These are phyloP conservation scores for Melocanna baccifera DNA, from an alignment of 176 grass and related monocot species.

Conservation along the genomic window DNA sequence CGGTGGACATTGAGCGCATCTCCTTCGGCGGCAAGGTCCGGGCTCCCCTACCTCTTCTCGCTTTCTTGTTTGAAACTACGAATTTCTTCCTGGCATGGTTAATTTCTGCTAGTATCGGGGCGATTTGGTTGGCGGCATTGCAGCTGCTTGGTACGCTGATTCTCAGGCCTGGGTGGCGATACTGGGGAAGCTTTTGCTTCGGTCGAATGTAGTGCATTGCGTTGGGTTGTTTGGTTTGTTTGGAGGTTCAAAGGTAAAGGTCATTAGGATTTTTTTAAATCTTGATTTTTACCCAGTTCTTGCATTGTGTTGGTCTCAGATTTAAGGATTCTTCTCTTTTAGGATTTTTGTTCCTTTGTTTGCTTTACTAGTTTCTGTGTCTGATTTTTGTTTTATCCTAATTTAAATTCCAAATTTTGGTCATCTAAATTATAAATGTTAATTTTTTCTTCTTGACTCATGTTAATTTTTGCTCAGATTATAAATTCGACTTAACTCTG, in stretches of 20 bases:
- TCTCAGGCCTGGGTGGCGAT: not conserved
- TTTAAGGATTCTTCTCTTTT: not conserved
- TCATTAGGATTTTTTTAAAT: not conserved
- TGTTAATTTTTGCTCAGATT: not conserved
- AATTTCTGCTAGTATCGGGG: not conserved
- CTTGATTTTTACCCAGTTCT: not conserved
- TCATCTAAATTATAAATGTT: constrained; percentile 15
- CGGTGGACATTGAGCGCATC: constrained; percentile 84
- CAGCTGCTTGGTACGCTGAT: not conserved
- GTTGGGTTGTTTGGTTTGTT: not conserved
- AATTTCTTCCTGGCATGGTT: constrained; percentile 6
- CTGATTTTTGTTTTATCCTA: not conserved
- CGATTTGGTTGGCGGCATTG: constrained; percentile 24
- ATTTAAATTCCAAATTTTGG: not conserved
- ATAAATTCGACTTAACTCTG: not conserved
- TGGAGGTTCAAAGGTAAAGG: not conserved
- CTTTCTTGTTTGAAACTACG: not conserved
- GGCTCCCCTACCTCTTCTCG: not conserved
- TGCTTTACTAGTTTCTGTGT: not conserved
- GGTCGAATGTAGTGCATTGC: not conserved
- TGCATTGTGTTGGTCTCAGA: constrained; percentile 24
- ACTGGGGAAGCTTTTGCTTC: not conserved
- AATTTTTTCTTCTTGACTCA: not conserved
- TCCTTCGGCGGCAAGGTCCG: constrained; percentile 91
- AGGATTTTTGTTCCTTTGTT: not conserved